These are phyloP conservation scores for Pythium apleroticum DNA, from an alignment of 352 stramenopile species.

Conservation along the genomic window DNA sequence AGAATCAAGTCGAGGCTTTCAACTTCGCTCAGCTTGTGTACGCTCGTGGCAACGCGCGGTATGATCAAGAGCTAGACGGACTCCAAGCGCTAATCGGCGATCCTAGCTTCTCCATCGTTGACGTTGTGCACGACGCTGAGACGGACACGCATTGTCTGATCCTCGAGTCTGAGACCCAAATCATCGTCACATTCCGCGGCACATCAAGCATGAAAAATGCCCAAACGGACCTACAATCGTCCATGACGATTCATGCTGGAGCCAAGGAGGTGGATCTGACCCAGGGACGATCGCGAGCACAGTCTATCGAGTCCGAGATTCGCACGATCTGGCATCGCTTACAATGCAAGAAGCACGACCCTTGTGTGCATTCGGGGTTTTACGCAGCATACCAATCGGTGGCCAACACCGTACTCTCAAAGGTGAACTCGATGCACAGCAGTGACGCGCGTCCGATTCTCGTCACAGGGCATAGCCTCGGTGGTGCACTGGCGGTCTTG, in stretches of 20 bases:
- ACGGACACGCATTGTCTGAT: constrained; percentile 49
- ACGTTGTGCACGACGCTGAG: constrained; percentile 33
- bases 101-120: constrained; percentile 29
- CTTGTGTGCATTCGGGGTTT: constrained; percentile 46
- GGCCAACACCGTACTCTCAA: constrained; percentile 29
- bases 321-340: constrained; percentile 33
- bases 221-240: constrained; percentile 38
- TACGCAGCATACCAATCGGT: constrained; percentile 41
- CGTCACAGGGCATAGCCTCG: constrained; percentile 43
- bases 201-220: constrained; percentile 47
- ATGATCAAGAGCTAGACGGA: constrained; percentile 28
- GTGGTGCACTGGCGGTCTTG: constrained; percentile 40
- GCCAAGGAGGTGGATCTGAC: constrained; percentile 31
- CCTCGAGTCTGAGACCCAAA: constrained; percentile 28
- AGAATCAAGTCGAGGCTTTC: constrained; percentile 43
- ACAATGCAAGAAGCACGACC: constrained; percentile 33
- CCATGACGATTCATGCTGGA: constrained; percentile 32
- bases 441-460: constrained; percentile 29
- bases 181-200: constrained; percentile 42
- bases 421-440: constrained; percentile 24
- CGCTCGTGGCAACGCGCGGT: constrained; percentile 36
- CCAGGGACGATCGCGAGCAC: background rate
- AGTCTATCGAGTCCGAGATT: background rate
- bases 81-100: constrained; percentile 35
- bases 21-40: constrained; percentile 50